phyloP scores from a whole-genome alignment of 257 asterid species.

The Solanum raphanifolium region DNA sequence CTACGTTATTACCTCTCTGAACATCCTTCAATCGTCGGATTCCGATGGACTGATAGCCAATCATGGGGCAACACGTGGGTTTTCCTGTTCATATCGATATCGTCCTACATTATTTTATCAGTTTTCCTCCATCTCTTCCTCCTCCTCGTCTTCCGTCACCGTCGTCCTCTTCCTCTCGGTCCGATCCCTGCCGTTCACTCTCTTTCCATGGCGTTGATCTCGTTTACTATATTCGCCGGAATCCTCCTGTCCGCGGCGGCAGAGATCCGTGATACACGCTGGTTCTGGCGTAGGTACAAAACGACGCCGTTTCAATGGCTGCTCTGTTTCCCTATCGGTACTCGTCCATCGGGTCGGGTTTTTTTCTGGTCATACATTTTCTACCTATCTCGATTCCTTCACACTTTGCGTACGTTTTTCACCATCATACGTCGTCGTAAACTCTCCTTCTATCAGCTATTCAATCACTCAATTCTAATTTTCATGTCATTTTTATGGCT shows the following conservation, averaged over 20 bases:
- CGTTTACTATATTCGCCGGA: conserved; percentile 68
- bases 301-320: conserved; percentile 76
- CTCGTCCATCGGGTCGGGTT: conserved; percentile 87
- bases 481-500: conserved; percentile 76
- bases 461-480: conserved; percentile 52
- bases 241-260: conserved; percentile 63
- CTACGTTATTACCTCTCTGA: conserved; percentile 54
- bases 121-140: conserved; percentile 37
- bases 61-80: conserved; percentile 84
- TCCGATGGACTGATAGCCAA: conserved; percentile 69
- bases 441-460: conserved; percentile 40
- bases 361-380: conserved; percentile 83
- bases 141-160: conserved; percentile 40
- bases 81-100: conserved; percentile 54
- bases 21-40: conserved; percentile 66
- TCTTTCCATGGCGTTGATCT: conserved; percentile 61
- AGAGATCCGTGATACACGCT: conserved; percentile 77
- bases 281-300: conserved; percentile 68
- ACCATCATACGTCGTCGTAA: conserved; percentile 30
- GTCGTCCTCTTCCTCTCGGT: conserved; percentile 50
- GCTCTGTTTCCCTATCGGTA: conserved; percentile 74
- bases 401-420: conserved; percentile 49
- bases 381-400: conserved; percentile 76
- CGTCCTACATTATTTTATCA: conserved; percentile 43
- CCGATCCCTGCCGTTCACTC: conserved; percentile 77